A percentile compares a stretch with the other conserved stretches of the same genome.
Evolutionary conservation across 257 asterid species (phyloP).

Genomic region (Osmanthus fragrans): DNA sequence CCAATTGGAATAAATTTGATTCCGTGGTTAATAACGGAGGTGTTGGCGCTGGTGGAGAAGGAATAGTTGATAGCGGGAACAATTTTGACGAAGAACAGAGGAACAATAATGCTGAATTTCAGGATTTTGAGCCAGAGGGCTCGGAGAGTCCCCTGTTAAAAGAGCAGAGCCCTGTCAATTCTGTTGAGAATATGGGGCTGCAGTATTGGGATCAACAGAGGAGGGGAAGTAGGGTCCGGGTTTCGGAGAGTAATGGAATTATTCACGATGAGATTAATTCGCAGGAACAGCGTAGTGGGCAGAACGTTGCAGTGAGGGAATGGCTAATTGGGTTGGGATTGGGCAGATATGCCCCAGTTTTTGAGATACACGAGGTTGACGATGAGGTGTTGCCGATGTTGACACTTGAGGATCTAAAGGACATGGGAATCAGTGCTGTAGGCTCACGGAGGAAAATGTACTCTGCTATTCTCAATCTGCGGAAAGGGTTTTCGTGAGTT

Average conservation of each 20-base stretch:
- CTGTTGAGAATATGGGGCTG: conserved; percentile 71
- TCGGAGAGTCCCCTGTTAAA: conserved; percentile 56
- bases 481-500: conserved; percentile 69
- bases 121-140: conserved; percentile 63
- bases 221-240: conserved; percentile 51
- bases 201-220: conserved; percentile 78
- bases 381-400: conserved; percentile 81
- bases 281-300: conserved; percentile 48
- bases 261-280: conserved; percentile 55
- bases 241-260: conserved; percentile 55
- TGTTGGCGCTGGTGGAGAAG: conserved; percentile 28
- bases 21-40: conserved; percentile 33
- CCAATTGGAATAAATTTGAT: conserved; percentile 78
- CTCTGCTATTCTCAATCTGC: conserved; percentile 63
- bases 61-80: conserved; percentile 37
- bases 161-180: conserved; percentile 74
- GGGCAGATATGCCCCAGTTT: conserved; percentile 71
- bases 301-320: conserved; percentile 66
- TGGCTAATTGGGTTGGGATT: conserved; percentile 84
- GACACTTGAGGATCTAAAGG: conserved; percentile 91
- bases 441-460: conserved; percentile 89
- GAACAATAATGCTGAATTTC: conserved; percentile 48
- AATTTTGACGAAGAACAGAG: conserved; percentile 47
- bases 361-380: conserved; percentile 89
- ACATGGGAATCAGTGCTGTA: conserved; percentile 89